These are phyloP conservation scores for Leccinum uliginosum DNA, from an alignment of 768 basidiomycete genomes.

Conservation along the genomic window DNA sequence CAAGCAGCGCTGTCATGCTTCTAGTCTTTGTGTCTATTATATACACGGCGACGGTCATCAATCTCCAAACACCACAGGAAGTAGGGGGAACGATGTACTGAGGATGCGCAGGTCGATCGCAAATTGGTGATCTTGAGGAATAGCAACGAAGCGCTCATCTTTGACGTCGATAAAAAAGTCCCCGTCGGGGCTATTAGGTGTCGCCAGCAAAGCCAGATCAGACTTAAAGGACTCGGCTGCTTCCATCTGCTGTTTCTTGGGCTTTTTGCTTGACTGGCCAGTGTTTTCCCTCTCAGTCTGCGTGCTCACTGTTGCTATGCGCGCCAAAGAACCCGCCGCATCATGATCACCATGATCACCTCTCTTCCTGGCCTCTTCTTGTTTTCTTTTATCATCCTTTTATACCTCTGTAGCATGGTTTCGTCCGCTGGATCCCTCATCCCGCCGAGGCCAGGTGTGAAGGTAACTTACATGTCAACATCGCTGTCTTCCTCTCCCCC, in stretches of 20 bases:
- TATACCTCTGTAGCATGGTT: conserved; percentile 86
- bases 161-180: conserved; percentile 80
- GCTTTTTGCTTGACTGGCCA: conserved; percentile 20
- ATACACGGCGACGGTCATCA: background rate
- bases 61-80: background rate
- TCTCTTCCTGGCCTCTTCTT: conserved; percentile 52
- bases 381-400: conserved; percentile 87
- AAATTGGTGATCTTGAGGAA: conserved; percentile 87
- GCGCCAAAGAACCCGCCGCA: conserved; percentile 75
- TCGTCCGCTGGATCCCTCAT: conserved; percentile 55
- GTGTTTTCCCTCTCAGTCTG: conserved; percentile 26
- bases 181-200: conserved; percentile 47
- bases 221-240: conserved; percentile 34
- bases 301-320: conserved; percentile 25
- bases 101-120: conserved; percentile 94
- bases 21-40: conserved; percentile 86
- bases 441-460: conserved; percentile 75
- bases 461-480: conserved; percentile 93
- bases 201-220: conserved; percentile 61
- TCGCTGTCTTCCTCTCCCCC: conserved; percentile 35
- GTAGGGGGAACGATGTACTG: conserved; percentile 52
- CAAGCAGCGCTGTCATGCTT: conserved; percentile 78
- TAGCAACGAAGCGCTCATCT: conserved; percentile 81
- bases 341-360: conserved; percentile 20
- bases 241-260: conserved; percentile 18